A percentile compares a stretch with the other conserved stretches of the same genome.
Evolutionary conservation across 2,329 filamentous ascomycete genomes (phyloP).

Genomic region (Pleurostoma richardsiae): DNA sequence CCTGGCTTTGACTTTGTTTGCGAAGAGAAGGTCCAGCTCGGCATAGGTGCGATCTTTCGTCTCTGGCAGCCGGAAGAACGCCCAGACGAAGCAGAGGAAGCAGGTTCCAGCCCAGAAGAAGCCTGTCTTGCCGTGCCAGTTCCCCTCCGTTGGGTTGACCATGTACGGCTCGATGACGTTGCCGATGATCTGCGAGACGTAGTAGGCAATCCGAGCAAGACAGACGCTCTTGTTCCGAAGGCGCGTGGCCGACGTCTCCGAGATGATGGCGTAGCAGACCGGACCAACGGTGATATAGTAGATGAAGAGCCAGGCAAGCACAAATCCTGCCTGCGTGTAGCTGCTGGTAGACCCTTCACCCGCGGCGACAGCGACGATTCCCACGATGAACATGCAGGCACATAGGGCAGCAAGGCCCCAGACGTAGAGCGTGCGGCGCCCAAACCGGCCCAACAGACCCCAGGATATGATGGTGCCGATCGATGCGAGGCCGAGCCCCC

Average conservation of each 20-base stretch:
- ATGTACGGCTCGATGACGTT: constrained; percentile 31
- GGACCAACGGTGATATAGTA: constrained; percentile 44
- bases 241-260: constrained; percentile 39
- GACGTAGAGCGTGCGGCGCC: constrained; percentile 40
- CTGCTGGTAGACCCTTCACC: constrained; percentile 27
- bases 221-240: constrained; percentile 40
- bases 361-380: constrained; percentile 35
- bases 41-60: constrained; percentile 5
- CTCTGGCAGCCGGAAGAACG: constrained; percentile 46
- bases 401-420: constrained; percentile 32
- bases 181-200: constrained; percentile 35
- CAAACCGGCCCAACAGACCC: constrained; percentile 35
- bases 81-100: constrained; percentile 39
- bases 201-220: constrained; percentile 35
- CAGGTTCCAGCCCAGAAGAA: constrained; percentile 39
- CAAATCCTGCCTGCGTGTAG: constrained; percentile 33
- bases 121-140: constrained; percentile 32
- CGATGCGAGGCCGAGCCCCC: constrained; percentile 35
- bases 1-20: constrained; percentile 2
- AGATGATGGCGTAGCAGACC: constrained; percentile 39
- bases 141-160: constrained; percentile 27
- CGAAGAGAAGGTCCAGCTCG: constrained; percentile 2
- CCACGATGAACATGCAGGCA: constrained; percentile 32
- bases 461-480: constrained; percentile 41
- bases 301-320: constrained; percentile 36